Evolutionary conservation across 2,329 filamentous ascomycete species (phyloP), one percentile per base, ranked within the genome.

Genomic region (Diaporthe ampelina): DNA sequence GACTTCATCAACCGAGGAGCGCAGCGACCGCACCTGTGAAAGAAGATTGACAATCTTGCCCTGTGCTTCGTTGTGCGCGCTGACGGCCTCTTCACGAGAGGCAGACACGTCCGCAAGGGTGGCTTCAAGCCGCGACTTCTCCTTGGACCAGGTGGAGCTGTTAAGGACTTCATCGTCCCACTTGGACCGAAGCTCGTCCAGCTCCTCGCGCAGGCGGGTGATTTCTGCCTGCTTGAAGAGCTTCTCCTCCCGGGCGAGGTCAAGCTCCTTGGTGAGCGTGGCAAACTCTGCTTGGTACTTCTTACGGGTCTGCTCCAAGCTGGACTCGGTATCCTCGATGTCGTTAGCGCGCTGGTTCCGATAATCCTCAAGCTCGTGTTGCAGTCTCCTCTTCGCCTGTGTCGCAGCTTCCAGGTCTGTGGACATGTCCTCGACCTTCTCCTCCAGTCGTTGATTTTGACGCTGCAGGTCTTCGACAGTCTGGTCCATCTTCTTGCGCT

Each of bases 91-190:
- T 77, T 99, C 96, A 3, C 96, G 92, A n/a, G 95, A 97, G 65
- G 94, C 92, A 15, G 94, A 93, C 43, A 98, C 90, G 81, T 98
- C 95, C 68, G 96, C 92, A 72, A 99, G 88, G 7, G 95, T 97
- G 75, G 95, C 91, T 82, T 98, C 96, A 54, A 99, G 89, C 21
- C 96, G 93, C 21, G 95, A 90, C 87, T 98, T 98, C 85, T 99
- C 96, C 86, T 99, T 99, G 17, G 95, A 95, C 95, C 97, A 98
- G 0, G 96, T 98, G 21, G 95, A 97, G 83, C 95, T 97, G 85
- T 98, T 98, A 78, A 98, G 91, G 15, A 98, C 95, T 84, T 99
- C 96, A 79, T 98, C 95, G 80, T 99, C 97, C 96, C 97, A 98
- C 85, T 98, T 98, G 78, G 93, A 95, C 77, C 97, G 92, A 74